Evolutionary conservation across 257 asterid genomes (phyloP).

Genomic region (Capsicum chinense): DNA sequence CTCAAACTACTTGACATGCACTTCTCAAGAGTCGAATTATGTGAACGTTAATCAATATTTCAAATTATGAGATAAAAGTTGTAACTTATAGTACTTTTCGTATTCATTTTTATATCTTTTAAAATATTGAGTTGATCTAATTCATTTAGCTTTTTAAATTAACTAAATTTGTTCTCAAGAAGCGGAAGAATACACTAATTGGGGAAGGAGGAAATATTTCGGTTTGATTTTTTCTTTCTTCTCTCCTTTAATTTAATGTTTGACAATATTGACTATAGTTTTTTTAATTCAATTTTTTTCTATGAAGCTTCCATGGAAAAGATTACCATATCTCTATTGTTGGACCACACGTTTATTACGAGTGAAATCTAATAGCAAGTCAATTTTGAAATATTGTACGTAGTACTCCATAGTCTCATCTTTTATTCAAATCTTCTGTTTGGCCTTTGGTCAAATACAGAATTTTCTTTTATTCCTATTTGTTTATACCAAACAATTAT

Average conservation of each 20-base stretch:
- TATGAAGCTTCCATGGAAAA: not conserved
- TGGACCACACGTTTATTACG: conserved; percentile 12
- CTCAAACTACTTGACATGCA: too few species aligned
- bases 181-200: too few species aligned
- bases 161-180: not conserved
- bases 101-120: not conserved
- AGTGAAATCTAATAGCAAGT: not conserved
- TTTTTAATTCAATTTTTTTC: not conserved
- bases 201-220: not conserved
- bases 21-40: not conserved
- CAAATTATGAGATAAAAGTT: not conserved
- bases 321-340: not conserved
- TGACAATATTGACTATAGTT: not conserved
- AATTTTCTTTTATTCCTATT: not conserved
- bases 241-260: not conserved
- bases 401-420: not conserved
- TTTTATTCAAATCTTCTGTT: conserved; percentile 11
- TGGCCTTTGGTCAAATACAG: not conserved
- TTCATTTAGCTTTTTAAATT: not conserved
- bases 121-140: not conserved
- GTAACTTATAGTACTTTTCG: not conserved
- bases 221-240: not conserved
- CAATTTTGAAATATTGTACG: not conserved
- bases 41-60: not conserved
- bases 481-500: not conserved